Base-by-base conservation (phyloP, 2,329 filamentous ascomycete species). In the Alternaria arborescens region DNA sequence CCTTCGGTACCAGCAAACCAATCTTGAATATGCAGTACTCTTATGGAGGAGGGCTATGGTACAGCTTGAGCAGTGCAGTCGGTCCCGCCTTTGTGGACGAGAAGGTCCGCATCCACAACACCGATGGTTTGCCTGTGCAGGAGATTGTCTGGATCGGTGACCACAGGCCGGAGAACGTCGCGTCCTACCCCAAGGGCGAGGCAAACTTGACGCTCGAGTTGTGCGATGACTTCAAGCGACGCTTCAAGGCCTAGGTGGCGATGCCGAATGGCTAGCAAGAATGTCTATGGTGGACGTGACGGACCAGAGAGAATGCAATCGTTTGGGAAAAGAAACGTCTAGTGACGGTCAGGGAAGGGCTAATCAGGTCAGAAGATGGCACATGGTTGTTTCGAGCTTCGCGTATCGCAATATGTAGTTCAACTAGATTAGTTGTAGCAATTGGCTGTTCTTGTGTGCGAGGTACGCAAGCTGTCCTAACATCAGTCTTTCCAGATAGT, bases 21-120 rank as follows among this genome's bases (percentile, higher is more conserved):
- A 64, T 69, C 6, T 64, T 76, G 42, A 61, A 61, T 26, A 59
- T 74, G 34, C 62, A 52, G 10, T 76, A 76, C 62, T 70, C 66
- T 12, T 70, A 60, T 52, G 10, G 51, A 60, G 30, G 51, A 52
- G 64, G 52, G 38, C 51, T 71, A 5, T 76, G 73, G 52, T 75
- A 76, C 50, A 69, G 68, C 30, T 32, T 76, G 24, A 67, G 66
- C 32, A 61, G 64, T 14, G 41, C 51, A 1, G 46, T 62, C 24
- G 72, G 69, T 12, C 12, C 2, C 32, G 68, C 65, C 30, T 75
- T 72, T 44, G 44, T 26, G 47, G 70, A 66, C 6, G 8, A 65
- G 38, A 70, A 65, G 26, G 30, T 72, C 5, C 65, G 60, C 38
- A 30, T 71, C 8, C 52, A 53, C 24, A 69, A 65, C 28, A 40